Evolutionary conservation across 2,329 filamentous ascomycete genomes (phyloP).

Genomic region (Penicillium aurantiogriseum): DNA sequence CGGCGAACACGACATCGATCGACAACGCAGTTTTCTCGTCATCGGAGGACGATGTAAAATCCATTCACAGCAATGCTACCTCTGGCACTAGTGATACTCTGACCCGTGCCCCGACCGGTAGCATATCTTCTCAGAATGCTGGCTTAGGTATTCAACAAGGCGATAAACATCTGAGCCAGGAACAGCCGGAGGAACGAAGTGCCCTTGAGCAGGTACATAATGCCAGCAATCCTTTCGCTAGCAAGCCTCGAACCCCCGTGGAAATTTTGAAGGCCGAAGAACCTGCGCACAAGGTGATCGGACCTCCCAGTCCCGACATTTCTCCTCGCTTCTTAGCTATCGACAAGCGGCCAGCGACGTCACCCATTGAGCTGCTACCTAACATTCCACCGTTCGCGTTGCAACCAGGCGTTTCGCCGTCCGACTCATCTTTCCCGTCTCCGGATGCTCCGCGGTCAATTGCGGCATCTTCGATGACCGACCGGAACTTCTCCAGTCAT

Average conservation of each 20-base stretch:
- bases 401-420: conserved; percentile 37
- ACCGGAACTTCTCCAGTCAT: conserved; percentile 39
- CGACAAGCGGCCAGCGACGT: conserved; percentile 44
- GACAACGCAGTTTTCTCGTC: conserved; percentile 10
- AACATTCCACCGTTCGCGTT: conserved; percentile 43
- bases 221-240: conserved; percentile 23
- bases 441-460: conserved; percentile 45
- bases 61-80: conserved; percentile 26
- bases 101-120: conserved; percentile 20
- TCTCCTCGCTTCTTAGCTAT: conserved; percentile 38
- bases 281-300: conserved; percentile 22
- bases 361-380: conserved; percentile 41
- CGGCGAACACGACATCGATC: conserved; percentile 3
- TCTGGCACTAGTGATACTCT: conserved; percentile 23
- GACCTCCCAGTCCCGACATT: conserved; percentile 35
- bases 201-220: conserved; percentile 16
- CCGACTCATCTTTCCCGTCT: conserved; percentile 47
- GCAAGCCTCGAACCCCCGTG: conserved; percentile 26
- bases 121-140: conserved; percentile 13
- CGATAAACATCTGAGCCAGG: conserved; percentile 5
- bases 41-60: conserved; percentile 22
- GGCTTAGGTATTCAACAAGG: conserved; percentile 33
- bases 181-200: conserved; percentile 5
- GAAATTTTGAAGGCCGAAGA: conserved; percentile 35
- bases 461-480: conserved; percentile 43